Evolutionary conservation across 805 yeast species (phyloP), one percentile per base, ranked within the genome.

Genomic region (Scheffersomyces coipomensis): DNA sequence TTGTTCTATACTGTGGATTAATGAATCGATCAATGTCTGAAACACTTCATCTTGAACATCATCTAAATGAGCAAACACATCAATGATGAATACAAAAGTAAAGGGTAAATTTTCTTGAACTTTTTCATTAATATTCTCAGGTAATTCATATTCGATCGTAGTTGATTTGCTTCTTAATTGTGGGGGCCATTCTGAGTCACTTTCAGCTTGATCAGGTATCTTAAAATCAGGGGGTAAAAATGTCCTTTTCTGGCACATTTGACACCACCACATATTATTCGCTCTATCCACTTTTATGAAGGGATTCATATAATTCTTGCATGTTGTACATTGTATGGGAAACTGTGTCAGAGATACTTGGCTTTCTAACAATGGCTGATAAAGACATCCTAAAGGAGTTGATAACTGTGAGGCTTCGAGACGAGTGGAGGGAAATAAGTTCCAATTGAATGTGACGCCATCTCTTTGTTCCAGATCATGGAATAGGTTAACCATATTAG

Each of bases 381-480:
- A 60, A 29, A 67, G 42, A 43, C 72, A 66, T 9, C 70, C 74
- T 27, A 67, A 27, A 2, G 73, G 73, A 2, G 64, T 51, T 45
- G 56, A 51, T 35, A 65, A 40, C 21, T 48, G 57, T 2, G 58
- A 49, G 3, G 57, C 59, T 41, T 68, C 74, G 5, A 66, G 48
- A 30, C 66, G 56, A 1, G 72, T 66, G 15, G 64, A 53, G 1
- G 74, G 73, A 45, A 68, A 60, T 9, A 65, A 49, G 60, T 85
- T 83, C 91, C 91, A 85, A 52, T 85, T 79, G 68, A 85, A 83
- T 22, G 11, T 10, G 3, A 38, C 30, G 7, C 30, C 30, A 27
- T 27, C 30, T 27, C 30, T 27, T 6, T 27, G 18, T 27, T 27
- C 30, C 5, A n/a, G n/a, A n/a, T n/a, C n/a, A n/a, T n/a, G n/a